Base-by-base conservation (phyloP, 768 basidiomycete species). In the Calocera viscosa region DNA sequence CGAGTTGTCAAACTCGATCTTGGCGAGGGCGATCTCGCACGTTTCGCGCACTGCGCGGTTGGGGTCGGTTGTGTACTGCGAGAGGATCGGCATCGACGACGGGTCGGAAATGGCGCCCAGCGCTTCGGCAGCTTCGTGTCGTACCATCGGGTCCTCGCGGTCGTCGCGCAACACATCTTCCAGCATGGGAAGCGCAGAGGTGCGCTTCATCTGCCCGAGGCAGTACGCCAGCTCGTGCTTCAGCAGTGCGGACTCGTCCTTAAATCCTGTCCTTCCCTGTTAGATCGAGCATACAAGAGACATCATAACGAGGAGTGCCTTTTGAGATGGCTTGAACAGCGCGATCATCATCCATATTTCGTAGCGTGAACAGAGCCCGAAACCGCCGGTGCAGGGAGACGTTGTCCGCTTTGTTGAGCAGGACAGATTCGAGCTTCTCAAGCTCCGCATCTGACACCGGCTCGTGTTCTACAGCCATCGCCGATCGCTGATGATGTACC, bases 81-180 rank as follows among this genome's bases (percentile, higher is more conserved):
- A 77, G 39, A 99, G 81, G 66, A 93, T 75, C 1, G 86, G 82
- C 12, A 94, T 72, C 17, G 91, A 90, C 0, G 77, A 70, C 1
- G 80, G 72, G 24, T 84, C 80, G 8, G 90, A 92, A 39, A 98
- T 91, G 0, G 96, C 96, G 41, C 94, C 96, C 81, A 99, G 88
- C 10, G 96, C 96, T 78, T 99, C 96, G n/a, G 96, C 96, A 64
- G 95, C 94, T 90, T 99, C 96, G 78, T 99, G 96, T 66, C 96
- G 82, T 68, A 98, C 96, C 96, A 99, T 99, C 0, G 92, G 87
- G 75, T 95, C 89, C 74, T 94, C 88, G 19, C 79, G 73, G 41
- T 75, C 73, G 73, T 93, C 80, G 69, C 82, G 79, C 39, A 99
- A 81, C 2, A 94, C 90, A 1, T 79, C 76, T 74, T 91, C 88